Conservation (phyloP, 1,284 basidiomycete species). For the Cutaneotrichosporon sp. region DNA sequence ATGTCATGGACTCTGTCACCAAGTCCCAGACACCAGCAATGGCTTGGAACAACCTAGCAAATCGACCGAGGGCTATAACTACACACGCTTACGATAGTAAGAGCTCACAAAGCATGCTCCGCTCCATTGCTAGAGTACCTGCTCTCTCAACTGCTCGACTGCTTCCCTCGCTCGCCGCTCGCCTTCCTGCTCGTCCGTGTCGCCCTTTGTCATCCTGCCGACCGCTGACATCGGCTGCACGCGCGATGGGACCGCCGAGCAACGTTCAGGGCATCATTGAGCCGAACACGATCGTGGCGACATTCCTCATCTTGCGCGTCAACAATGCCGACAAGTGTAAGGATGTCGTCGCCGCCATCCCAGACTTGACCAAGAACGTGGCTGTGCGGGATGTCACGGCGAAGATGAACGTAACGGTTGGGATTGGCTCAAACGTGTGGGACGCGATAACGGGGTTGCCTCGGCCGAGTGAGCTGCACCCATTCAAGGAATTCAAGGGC, state of each 20-base stretch:
- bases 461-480: conserved; percentile 19
- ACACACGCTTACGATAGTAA: background rate
- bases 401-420: conserved; percentile 17
- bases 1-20: too few species aligned
- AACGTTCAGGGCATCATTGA: conserved; percentile 18
- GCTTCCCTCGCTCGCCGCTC: background rate
- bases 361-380: conserved; percentile 21
- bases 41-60: too few species aligned
- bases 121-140: background rate
- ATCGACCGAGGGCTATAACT: background rate
- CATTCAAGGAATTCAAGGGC: conserved; percentile 23
- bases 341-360: conserved; percentile 6
- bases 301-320: conserved; percentile 35
- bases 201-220: background rate
- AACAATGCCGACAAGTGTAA: conserved; percentile 10
- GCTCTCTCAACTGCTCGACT: background rate
- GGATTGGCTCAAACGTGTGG: conserved; percentile 23
- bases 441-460: conserved; percentile 16
- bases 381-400: conserved; percentile 16
- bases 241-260: background rate
- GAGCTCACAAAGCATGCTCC: background rate
- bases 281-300: conserved; percentile 20
- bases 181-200: background rate
- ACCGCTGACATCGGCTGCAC: background rate
- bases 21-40: too few species aligned